phyloP scores from a whole-genome alignment of 192 early-diverging fungal species.

The Coemansia sp. region DNA sequence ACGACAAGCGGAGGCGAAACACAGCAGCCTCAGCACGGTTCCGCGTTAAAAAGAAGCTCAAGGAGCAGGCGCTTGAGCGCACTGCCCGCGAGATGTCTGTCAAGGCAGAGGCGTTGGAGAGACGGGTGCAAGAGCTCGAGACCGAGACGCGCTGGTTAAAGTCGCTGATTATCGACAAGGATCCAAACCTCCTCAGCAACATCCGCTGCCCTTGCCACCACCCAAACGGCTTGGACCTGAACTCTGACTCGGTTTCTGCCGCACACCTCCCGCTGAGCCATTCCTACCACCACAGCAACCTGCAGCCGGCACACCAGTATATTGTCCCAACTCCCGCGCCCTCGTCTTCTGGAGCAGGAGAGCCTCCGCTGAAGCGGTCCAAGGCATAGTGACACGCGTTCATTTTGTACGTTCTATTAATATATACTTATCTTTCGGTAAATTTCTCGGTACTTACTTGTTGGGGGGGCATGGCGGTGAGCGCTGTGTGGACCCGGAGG shows the following conservation, averaged over 20 bases:
- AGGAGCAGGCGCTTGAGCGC: slow-evolving; percentile 81
- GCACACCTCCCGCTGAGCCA: neutral
- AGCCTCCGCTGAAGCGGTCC: slow-evolving; percentile 15
- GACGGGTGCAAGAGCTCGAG: slow-evolving; percentile 76
- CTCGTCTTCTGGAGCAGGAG: neutral
- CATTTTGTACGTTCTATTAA: neutral
- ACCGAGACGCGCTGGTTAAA: slow-evolving; percentile 91
- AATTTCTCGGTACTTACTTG: neutral
- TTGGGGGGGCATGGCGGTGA: neutral
- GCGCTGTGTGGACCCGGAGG: neutral
- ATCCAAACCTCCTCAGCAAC: slow-evolving; percentile 44
- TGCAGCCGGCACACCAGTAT: slow-evolving; percentile 17
- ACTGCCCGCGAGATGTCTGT: slow-evolving; percentile 73
- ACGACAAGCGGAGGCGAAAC: slow-evolving; percentile 91
- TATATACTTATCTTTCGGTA: neutral
- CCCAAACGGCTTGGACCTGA: slow-evolving; percentile 34
- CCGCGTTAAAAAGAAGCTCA: slow-evolving; percentile 90
- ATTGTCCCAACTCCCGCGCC: slow-evolving; percentile 19
- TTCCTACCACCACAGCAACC: slow-evolving; percentile 1
- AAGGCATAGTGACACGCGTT: slow-evolving; percentile 3
- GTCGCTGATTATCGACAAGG: slow-evolving; percentile 77
- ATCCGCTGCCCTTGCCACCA: slow-evolving; percentile 51
- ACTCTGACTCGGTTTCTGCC: neutral
- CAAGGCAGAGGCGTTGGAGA: slow-evolving; percentile 70
- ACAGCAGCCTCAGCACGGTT: slow-evolving; percentile 94